Evolutionary conservation across 2,329 filamentous ascomycete genomes (phyloP).

Genomic region (Aspergillus candidus): DNA sequence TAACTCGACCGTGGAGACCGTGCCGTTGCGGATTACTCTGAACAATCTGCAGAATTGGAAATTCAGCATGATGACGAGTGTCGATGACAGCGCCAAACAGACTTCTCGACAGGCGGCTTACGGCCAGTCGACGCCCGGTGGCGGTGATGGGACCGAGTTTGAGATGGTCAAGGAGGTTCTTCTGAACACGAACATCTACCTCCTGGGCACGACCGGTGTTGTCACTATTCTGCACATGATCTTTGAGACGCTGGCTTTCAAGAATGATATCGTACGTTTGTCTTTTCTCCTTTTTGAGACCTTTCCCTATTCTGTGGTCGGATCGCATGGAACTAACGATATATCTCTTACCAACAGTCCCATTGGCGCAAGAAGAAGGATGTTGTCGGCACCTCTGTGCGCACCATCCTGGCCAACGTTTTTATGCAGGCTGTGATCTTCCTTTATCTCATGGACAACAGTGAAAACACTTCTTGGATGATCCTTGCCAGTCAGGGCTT

Average conservation of each 20-base stretch:
- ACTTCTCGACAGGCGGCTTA: slow-evolving; percentile 70
- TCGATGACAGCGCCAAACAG: slow-evolving; percentile 84
- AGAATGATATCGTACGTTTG: slow-evolving; percentile 71
- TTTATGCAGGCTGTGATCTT: slow-evolving; percentile 97
- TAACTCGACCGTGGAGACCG: slow-evolving; percentile 77
- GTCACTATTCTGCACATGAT: slow-evolving; percentile 89
- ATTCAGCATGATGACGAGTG: slow-evolving; percentile 73
- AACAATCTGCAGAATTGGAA: slow-evolving; percentile 83
- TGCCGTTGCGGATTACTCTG: slow-evolving; percentile 78
- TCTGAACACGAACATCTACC: slow-evolving; percentile 86
- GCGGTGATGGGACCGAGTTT: slow-evolving; percentile 85
- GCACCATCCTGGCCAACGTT: slow-evolving; percentile 92
- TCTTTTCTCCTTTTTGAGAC: background rate
- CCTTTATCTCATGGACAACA: slow-evolving; percentile 94
- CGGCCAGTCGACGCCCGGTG: slow-evolving; percentile 64
- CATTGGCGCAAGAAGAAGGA: slow-evolving; percentile 99
- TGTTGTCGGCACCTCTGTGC: slow-evolving; percentile 91
- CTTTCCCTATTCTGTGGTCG: background rate
- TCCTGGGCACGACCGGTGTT: slow-evolving; percentile 75
- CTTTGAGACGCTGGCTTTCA: slow-evolving; percentile 93
- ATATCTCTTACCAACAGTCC: slow-evolving; percentile 36
- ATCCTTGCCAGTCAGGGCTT: slow-evolving; percentile 89
- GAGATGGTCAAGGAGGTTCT: slow-evolving; percentile 97
- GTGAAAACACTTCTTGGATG: slow-evolving; percentile 98
- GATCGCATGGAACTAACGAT: slow-evolving; percentile 9